Evolutionary conservation across 345 rosid genomes (phyloP), one percentile per base, ranked within the genome.

Genomic region (Kernera saxatilis): DNA sequence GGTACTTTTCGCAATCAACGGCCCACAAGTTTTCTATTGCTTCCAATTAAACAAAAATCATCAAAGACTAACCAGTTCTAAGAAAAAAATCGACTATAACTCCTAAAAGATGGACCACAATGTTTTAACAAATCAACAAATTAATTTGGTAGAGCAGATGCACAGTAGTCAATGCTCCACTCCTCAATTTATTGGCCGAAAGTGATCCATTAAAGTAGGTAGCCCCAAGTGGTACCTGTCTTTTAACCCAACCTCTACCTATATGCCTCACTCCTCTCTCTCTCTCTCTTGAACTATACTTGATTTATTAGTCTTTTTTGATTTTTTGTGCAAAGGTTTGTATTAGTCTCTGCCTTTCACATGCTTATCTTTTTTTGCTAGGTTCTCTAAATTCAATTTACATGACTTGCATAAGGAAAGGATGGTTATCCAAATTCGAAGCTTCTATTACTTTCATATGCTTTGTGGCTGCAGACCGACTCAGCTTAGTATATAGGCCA

Each of bases 81-180:
- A n/a, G n/a, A n/a, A 36, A 41, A 35, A 50, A 2, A 15, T 2
- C 10, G 19, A 27, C 50, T 4, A 49, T 29, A 39, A 39, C 33
- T 19, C 48, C 1, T 27, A n/a, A 64, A 62, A 71, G 44, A 62
- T 71, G 76, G 76, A 62, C 69, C 69, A 71, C 62, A 30, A 30
- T 61, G 62, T 52, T 17, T 17, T 61, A 61, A 50, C 41, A 14
- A 52, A 72, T 73, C 71, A 64, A 73, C 50, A 43, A 64, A 64
- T 46, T 26, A 19, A 64, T 56, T 73, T 25, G 58, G 60, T 73
- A 57, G 72, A 66, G 71, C 39, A 64, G 64, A 45, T 64, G 58
- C 45, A 64, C 64, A 57, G 67, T 44, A 65, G 77, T 73, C 72
- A 66, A 73, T 57, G 67, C 67, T 73, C 77, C 72, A 66, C 67